phyloP scores from a whole-genome alignment of 768 basidiomycete genomes.

The Pleurotus djamor region DNA sequence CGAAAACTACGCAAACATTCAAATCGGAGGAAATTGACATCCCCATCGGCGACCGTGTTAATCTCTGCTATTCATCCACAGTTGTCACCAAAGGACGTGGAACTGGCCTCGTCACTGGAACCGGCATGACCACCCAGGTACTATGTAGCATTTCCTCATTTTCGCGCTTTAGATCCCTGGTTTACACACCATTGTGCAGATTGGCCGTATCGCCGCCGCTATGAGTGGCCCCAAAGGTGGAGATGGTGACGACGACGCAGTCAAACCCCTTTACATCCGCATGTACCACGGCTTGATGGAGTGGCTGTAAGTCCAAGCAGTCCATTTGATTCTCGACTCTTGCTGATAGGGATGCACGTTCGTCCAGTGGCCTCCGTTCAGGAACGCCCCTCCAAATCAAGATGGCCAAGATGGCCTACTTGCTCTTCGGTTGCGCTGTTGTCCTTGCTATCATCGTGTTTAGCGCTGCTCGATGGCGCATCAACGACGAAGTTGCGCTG shows the following conservation, averaged over 20 bases:
- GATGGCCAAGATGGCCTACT: conserved; percentile 30
- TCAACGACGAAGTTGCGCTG: conserved; percentile 29
- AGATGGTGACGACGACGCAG: conserved; percentile 9
- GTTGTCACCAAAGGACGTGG: conserved; percentile 13
- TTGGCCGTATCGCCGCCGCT: conserved; percentile 34
- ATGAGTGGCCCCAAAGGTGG: conserved; percentile 23
- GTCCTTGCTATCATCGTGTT: conserved; percentile 35
- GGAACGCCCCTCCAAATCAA: conserved; percentile 38
- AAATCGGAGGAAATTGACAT: conserved; percentile 27
- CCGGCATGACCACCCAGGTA: conserved; percentile 1
- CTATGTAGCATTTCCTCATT: conserved; percentile 4
- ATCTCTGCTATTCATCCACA: conserved; percentile 12
- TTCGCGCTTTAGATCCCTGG: neutral
- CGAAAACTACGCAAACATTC: conserved; percentile 33
- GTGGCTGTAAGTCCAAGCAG: conserved; percentile 21
- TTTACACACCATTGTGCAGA: conserved; percentile 16
- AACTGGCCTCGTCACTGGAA: conserved; percentile 9
- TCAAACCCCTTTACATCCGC: conserved; percentile 18
- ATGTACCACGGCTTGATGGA: conserved; percentile 16
- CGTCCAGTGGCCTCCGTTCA: conserved; percentile 24
- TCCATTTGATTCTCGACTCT: neutral
- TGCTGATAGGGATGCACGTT: neutral
- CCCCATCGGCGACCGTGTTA: conserved; percentile 22
- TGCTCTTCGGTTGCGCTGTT: conserved; percentile 31
- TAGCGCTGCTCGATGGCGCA: conserved; percentile 27